Evolutionary conservation across 371 early-diverging fungal species (phyloP), one percentile per base, ranked within the genome.

Genomic region (Actinomucor elegans): DNA sequence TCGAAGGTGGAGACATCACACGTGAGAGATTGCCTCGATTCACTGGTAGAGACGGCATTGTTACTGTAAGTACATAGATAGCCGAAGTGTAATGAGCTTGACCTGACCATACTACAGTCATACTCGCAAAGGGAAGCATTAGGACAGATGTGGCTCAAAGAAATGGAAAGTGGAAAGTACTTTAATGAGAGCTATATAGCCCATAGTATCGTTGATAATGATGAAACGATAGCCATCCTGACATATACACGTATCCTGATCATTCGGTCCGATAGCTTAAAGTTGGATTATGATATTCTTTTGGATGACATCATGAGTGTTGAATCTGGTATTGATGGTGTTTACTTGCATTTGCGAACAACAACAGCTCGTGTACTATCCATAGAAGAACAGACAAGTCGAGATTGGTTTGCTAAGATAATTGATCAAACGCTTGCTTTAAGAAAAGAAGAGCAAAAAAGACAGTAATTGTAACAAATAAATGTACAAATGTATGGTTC

Each of bases 71-170:
- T 31, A 12, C 31, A 20, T n/a, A n/a, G n/a, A n/a, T n/a, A n/a
- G n/a, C n/a, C n/a, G n/a, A n/a, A n/a, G n/a, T n/a, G n/a, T n/a
- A n/a, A n/a, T n/a, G n/a, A n/a, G n/a, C n/a, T n/a, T n/a, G n/a
- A n/a, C n/a, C n/a, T n/a, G n/a, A n/a, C n/a, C n/a, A n/a, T n/a
- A 18, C 18, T 27, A 38, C 33, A 84, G 76, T 69, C 82, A 5
- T 98, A 93, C 69, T 80, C 89, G 48, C 81, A 82, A 24, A 73
- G 90, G 15, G 94, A 96, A 68, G 94, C 96, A 0, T 68, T 94
- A 23, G 98, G 98, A 10, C 89, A 96, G 60, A 80, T 76, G 57
- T 94, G 94, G 94, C 79, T 97, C 36, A 90, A 90, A 54, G 87
- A 90, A 51, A 59, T 94, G 18, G 86, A 85, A 38, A 84, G 85